Base-by-base conservation (phyloP, 257 asterid genomes). In the Primulina huaijiensis region DNA sequence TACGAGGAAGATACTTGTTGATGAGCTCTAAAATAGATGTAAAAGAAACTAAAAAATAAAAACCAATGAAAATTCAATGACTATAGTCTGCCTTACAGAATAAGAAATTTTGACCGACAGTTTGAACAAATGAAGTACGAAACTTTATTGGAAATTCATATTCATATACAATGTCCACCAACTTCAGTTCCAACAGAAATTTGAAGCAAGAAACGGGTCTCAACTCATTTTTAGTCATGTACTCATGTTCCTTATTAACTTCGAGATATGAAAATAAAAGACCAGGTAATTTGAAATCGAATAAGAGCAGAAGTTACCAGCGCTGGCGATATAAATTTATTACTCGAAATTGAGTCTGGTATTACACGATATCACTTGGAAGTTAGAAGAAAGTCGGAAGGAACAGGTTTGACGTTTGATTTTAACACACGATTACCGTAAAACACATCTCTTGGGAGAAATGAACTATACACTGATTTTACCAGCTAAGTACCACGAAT, bases 401-500 rank as follows among this genome's bases (percentile, higher is more conserved):
- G 65, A 72, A 20, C 57, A 52, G 58, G 50, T 59, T 20, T 58
- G 66, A 35, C 53, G 77, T 56, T 69, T 72, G 69, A 69, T 76
- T 62, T 70, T 62, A 65, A 23, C 71, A 67, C n/a, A 37, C 59
- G 62, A 65, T 55, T 65, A 78, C 65, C 50, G 19, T 65, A 68
- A 64, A 60, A 14, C 65, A 62, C 57, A 73, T 35, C 73, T 73
- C 72, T 29, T 43, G 63, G 11, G n/a, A 7, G 30, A 60, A 71
- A 9, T 62, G 69, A 58, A 69, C 83, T 89, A 91, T 29, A 94
- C 74, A 68, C 80, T 63, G 77, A 91, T 72, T 75, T 91, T 92
- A 78, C 90, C 90, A 19, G 99, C 96, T 68, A 94, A 77, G 67
- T 94, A 91, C 99, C 98, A 94, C 3, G 99, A 89, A 77, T 94